Conservation (phyloP, 768 basidiomycete genomes). For the Mycena venus region DNA sequence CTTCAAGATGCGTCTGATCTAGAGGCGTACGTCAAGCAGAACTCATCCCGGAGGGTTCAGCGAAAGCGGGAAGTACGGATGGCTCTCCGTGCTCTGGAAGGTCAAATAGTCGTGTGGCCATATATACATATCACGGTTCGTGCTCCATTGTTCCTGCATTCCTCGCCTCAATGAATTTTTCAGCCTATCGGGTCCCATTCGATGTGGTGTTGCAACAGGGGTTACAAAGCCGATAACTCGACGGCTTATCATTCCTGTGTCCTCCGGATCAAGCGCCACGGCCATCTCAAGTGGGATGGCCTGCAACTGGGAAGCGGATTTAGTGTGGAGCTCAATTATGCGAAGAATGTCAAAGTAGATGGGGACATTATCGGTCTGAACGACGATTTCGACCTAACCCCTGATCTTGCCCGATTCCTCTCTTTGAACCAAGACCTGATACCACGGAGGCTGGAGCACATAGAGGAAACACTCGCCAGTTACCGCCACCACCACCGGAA, state of each 20-base stretch:
- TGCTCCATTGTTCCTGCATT: constrained; percentile 2
- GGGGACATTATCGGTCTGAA: constrained; percentile 72
- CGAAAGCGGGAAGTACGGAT: constrained; percentile 69
- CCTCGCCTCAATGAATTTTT: not conserved
- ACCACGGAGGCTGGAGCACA: constrained; percentile 49
- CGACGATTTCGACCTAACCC: constrained; percentile 75
- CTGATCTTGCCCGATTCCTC: constrained; percentile 73
- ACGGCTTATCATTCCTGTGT: constrained; percentile 60
- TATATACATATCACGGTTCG: constrained; percentile 70
- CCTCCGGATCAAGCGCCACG: constrained; percentile 66
- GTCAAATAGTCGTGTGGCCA: constrained; percentile 72
- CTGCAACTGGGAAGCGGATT: constrained; percentile 80
- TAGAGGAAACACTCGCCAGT: constrained; percentile 61
- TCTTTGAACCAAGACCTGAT: constrained; percentile 68
- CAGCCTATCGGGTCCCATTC: constrained; percentile 64
- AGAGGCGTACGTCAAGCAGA: constrained; percentile 72
- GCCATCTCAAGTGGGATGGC: constrained; percentile 64
- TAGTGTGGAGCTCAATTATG: constrained; percentile 69
- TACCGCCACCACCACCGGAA: constrained; percentile 67
- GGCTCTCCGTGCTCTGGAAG: constrained; percentile 76
- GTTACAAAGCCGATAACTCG: constrained; percentile 66
- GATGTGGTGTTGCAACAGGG: constrained; percentile 57
- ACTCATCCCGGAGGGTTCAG: constrained; percentile 62
- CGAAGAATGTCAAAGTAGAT: constrained; percentile 61
- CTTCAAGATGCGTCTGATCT: constrained; percentile 65